These are phyloP conservation scores for Aspergillus sclerotiicarbonarius DNA, from an alignment of 495 filamentous ascomycete species.

Conservation along the genomic window DNA sequence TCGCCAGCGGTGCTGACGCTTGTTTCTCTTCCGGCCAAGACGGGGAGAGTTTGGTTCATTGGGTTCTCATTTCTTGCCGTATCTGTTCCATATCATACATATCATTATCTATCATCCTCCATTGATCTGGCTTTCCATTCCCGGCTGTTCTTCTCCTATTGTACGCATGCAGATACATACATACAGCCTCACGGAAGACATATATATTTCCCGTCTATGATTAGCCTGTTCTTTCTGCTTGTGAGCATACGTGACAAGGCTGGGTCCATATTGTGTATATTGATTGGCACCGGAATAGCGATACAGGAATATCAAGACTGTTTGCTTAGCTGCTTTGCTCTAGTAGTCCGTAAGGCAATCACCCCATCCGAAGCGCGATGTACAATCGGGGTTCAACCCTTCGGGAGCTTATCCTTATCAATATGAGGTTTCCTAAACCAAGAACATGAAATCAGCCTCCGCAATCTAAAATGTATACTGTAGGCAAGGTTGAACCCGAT, in stretches of 20 bases:
- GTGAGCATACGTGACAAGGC: background rate
- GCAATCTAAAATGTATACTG: too few relatives aligned
- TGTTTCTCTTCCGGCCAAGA: background rate
- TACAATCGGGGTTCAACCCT: too few relatives aligned
- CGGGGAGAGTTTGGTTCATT: background rate
- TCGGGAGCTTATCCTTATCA: too few relatives aligned
- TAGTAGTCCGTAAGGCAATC: too few relatives aligned
- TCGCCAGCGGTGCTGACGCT: slow-evolving; percentile 20
- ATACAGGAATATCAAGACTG: background rate
- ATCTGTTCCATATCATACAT: slow-evolving; percentile 1
- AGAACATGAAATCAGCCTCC: too few relatives aligned
- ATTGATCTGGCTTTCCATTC: background rate
- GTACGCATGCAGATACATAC: background rate
- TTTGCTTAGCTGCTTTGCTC: background rate
- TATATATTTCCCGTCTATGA: background rate
- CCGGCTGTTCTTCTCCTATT: background rate
- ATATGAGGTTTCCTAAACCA: too few relatives aligned
- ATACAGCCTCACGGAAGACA: background rate
- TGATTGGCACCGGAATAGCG: background rate
- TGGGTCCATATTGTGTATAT: background rate
- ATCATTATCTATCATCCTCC: background rate
- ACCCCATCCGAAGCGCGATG: too few relatives aligned
- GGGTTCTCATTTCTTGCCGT: background rate
- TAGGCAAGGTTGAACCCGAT: too few relatives aligned
- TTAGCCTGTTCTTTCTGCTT: background rate